These are phyloP conservation scores for Periconia sp. DNA, from an alignment of 2,329 filamentous ascomycete species.

Conservation along the genomic window DNA sequence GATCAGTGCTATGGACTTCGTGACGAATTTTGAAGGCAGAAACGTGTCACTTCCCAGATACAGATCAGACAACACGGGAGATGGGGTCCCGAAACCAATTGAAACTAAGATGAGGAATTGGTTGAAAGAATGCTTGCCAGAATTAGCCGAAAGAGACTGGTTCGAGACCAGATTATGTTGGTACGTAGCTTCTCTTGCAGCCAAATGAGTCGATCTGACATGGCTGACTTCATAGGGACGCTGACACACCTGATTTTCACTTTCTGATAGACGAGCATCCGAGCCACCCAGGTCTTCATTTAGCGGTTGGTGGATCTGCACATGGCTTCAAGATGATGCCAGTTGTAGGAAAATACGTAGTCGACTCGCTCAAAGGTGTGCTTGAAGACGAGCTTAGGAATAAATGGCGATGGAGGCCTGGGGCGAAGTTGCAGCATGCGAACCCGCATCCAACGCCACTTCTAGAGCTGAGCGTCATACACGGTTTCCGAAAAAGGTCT, in stretches of 20 bases:
- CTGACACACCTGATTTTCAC: slow-evolving; percentile 64
- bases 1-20: slow-evolving; percentile 64
- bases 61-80: slow-evolving; percentile 45
- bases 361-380: slow-evolving; percentile 1
- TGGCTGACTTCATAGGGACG: slow-evolving; percentile 54
- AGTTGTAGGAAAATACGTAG: slow-evolving; percentile 53
- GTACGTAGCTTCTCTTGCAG: slow-evolving; percentile 4
- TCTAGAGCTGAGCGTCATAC: slow-evolving; percentile 4
- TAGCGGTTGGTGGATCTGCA: slow-evolving; percentile 66
- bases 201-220: slow-evolving; percentile 26
- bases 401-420: slow-evolving; percentile 22
- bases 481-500: background rate
- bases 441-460: slow-evolving; percentile 4
- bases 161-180: slow-evolving; percentile 5
- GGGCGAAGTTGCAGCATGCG: slow-evolving; percentile 6
- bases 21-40: slow-evolving; percentile 52
- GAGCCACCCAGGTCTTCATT: slow-evolving; percentile 59
- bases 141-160: slow-evolving; percentile 1
- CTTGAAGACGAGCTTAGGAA: background rate
- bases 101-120: slow-evolving; percentile 50
- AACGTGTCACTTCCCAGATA: slow-evolving; percentile 40
- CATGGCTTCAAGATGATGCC: slow-evolving; percentile 69
- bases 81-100: slow-evolving; percentile 32
- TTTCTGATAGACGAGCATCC: slow-evolving; percentile 61
- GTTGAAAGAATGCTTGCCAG: slow-evolving; percentile 5